Conservation (phyloP, 176 grass and related monocot species). For the Oryza coarctata region DNA sequence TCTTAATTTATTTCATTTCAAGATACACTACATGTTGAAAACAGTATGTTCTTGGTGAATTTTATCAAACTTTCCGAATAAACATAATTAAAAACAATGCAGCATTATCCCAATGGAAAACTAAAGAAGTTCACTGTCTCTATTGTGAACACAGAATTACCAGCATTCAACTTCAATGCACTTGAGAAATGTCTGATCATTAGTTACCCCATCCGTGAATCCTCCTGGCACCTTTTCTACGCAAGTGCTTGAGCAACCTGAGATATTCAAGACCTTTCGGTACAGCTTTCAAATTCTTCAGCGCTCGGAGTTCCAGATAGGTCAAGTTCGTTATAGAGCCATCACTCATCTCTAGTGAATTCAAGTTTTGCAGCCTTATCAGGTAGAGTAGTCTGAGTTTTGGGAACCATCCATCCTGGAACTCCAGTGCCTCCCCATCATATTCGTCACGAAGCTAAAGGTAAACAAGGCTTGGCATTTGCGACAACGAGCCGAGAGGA, state of each 20-base stretch:
- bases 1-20: no score
- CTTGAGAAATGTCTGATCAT: no score
- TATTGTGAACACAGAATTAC: no score
- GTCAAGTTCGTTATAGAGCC: neutral
- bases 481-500: neutral
- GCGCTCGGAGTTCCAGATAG: neutral
- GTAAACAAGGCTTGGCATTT: neutral
- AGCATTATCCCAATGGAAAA: no score
- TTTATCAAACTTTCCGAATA: no score
- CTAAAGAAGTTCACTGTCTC: no score
- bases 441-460: neutral
- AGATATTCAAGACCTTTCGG: neutral
- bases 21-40: no score
- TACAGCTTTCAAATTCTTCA: neutral
- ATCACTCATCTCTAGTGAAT: neutral
- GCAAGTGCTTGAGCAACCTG: neutral
- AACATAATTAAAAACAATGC: no score
- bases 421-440: neutral
- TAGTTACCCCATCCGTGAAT: neutral
- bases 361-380: neutral
- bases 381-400: neutral
- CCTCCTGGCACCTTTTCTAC: neutral
- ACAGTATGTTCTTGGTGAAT: no score
- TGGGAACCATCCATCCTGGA: neutral
- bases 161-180: no score